Conservation (phyloP, 2,329 filamentous ascomycete species). For the Penicillium sp. region DNA sequence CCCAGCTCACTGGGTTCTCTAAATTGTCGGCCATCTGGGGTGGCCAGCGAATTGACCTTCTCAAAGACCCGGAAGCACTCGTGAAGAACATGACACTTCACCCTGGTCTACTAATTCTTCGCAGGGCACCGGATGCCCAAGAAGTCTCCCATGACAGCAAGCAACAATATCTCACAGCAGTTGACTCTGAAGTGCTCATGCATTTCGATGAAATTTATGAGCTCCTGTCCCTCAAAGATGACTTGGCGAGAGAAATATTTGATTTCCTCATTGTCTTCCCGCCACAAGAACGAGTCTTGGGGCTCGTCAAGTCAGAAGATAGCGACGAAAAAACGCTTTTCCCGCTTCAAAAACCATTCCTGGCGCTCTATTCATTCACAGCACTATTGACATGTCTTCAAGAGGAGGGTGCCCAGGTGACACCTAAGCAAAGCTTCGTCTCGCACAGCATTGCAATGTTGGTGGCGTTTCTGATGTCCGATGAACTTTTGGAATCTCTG, state of each 20-base stretch:
- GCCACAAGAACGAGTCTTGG: slow-evolving; percentile 62
- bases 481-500: slow-evolving; percentile 52
- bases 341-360: slow-evolving; percentile 67
- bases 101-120: slow-evolving; percentile 65
- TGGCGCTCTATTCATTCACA: slow-evolving; percentile 70
- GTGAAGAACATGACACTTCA: slow-evolving; percentile 68
- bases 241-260: slow-evolving; percentile 69
- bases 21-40: slow-evolving; percentile 73
- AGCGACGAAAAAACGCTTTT: slow-evolving; percentile 65
- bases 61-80: slow-evolving; percentile 59
- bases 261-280: slow-evolving; percentile 70
- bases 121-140: slow-evolving; percentile 55
- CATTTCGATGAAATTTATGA: slow-evolving; percentile 84
- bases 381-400: slow-evolving; percentile 65
- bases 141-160: slow-evolving; percentile 29
- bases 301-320: slow-evolving; percentile 56
- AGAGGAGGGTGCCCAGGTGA: slow-evolving; percentile 40
- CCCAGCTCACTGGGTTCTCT: slow-evolving; percentile 70
- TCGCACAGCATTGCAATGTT: slow-evolving; percentile 54
- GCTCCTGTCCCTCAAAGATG: slow-evolving; percentile 72
- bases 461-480: slow-evolving; percentile 61
- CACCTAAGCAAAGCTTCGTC: slow-evolving; percentile 38
- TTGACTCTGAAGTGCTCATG: slow-evolving; percentile 77
- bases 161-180: slow-evolving; percentile 55
- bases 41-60: slow-evolving; percentile 65